A percentile compares a stretch with the other conserved stretches of the same genome.
Conservation (phyloP, 2,329 filamentous ascomycete genomes). For the Sarocladium brachiariae region DNA sequence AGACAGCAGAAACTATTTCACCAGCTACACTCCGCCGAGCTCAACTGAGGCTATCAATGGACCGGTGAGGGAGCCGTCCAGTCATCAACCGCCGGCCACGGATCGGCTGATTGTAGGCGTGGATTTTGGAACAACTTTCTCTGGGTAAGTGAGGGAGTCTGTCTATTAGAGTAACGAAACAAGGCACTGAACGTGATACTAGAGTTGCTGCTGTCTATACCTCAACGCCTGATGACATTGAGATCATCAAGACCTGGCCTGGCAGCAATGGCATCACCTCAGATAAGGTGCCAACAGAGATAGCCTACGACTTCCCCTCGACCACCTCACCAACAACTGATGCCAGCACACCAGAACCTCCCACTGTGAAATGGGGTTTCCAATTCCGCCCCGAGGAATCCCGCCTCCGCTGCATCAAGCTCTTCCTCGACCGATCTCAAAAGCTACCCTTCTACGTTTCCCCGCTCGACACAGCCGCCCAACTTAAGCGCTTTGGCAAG, state of each 20-base stretch:
- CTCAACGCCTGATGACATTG: constrained; percentile 69
- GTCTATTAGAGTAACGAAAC: no score
- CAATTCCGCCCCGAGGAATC: constrained; percentile 74
- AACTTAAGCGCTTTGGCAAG: constrained; percentile 67
- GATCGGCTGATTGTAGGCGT: constrained; percentile 71
- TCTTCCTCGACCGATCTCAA: constrained; percentile 74
- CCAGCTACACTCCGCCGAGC: constrained; percentile 45
- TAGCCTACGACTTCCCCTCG: constrained; percentile 49
- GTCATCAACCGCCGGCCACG: constrained; percentile 43
- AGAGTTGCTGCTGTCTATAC: constrained; percentile 66
- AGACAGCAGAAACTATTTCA: constrained; percentile 51
- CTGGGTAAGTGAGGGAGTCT: constrained; percentile 65
- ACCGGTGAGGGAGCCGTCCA: constrained; percentile 48
- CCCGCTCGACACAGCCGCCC: constrained; percentile 67
- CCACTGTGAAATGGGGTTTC: constrained; percentile 69
- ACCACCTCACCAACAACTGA: constrained; percentile 27
- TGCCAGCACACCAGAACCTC: constrained; percentile 14
- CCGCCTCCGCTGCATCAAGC: constrained; percentile 73
- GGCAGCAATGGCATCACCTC: constrained; percentile 82
- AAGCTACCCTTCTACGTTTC: constrained; percentile 77
- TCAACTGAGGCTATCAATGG: constrained; percentile 58
- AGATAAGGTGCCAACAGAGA: constrained; percentile 78
- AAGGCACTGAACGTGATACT: no score
- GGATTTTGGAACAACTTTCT: constrained; percentile 82
- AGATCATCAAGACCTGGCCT: constrained; percentile 81